These are phyloP conservation scores for Nannochloris sp. DNA, from an alignment of 139 green algal genomes.

Conservation along the genomic window DNA sequence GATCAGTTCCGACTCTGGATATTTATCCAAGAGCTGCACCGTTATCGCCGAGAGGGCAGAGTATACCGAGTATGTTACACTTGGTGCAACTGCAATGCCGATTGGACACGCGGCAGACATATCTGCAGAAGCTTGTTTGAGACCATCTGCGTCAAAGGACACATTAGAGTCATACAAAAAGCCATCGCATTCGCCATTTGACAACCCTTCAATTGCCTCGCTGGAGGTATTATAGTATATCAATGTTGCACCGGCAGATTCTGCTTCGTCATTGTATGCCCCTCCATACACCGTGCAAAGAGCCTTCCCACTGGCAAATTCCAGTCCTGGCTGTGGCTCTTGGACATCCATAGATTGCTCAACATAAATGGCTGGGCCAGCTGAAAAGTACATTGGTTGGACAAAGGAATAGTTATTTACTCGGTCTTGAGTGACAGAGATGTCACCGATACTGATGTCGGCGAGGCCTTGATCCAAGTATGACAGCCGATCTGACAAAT, in stretches of 20 bases:
- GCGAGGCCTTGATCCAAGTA: constrained; percentile 2
- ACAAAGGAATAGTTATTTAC: constrained; percentile 5
- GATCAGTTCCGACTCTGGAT: not conserved
- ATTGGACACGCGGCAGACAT: constrained; percentile 4
- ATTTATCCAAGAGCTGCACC: not conserved
- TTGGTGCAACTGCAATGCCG: constrained; percentile 1
- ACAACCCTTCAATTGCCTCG: not conserved
- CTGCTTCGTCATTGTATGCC: constrained; percentile 6
- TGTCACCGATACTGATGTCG: constrained; percentile 2
- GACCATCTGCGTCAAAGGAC: not conserved
- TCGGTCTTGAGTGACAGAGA: constrained; percentile 6
- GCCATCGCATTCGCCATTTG: constrained; percentile 1
- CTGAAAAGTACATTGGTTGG: constrained; percentile 5
- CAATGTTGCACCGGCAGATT: not conserved
- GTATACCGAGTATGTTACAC: not conserved
- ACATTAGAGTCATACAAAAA: constrained; percentile 4
- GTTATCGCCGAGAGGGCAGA: not conserved
- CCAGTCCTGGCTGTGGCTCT: constrained; percentile 4
- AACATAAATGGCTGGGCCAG: constrained; percentile 2
- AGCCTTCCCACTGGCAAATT: not conserved
- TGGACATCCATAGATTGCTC: not conserved
- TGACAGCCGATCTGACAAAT: constrained; percentile 1
- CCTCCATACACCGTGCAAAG: not conserved
- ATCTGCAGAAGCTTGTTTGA: constrained; percentile 4
- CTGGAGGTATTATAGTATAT: not conserved